Evolutionary conservation across 2,329 filamentous ascomycete genomes (phyloP).

Genomic region (Phialophora expanda): DNA sequence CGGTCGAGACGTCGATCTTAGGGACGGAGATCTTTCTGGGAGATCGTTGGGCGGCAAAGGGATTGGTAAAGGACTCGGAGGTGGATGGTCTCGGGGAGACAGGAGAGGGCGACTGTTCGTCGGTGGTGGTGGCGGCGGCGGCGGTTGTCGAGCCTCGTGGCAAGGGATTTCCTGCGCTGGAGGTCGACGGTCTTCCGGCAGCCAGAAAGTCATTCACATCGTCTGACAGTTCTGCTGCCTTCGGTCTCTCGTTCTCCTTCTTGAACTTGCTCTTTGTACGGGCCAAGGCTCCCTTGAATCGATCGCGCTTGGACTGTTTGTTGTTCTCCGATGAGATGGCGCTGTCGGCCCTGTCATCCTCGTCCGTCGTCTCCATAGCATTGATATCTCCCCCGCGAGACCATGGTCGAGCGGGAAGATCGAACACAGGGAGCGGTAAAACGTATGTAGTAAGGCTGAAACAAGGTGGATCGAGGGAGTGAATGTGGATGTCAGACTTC

Average conservation of each 20-base stretch:
- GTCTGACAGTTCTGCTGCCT: conserved; percentile 30
- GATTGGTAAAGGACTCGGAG: conserved; percentile 32
- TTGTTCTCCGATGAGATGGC: conserved; percentile 16
- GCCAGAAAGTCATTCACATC: conserved; percentile 39
- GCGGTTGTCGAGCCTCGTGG: conserved; percentile 8
- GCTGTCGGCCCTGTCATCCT: conserved; percentile 32
- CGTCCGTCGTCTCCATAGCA: conserved; percentile 32
- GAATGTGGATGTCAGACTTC: conserved; percentile 15
- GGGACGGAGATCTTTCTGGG: conserved; percentile 44
- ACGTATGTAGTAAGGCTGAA: conserved; percentile 19
- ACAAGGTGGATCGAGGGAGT: conserved; percentile 24
- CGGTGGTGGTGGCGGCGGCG: not conserved
- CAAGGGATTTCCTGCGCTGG: conserved; percentile 19
- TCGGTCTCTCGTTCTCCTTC: conserved; percentile 31
- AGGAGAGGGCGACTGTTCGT: conserved; percentile 13
- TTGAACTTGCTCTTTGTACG: conserved; percentile 39
- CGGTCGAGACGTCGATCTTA: conserved; percentile 45
- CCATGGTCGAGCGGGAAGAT: conserved; percentile 24
- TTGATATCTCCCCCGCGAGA: conserved; percentile 5
- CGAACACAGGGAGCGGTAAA: not conserved
- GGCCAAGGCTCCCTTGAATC: conserved; percentile 36
- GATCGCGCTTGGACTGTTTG: conserved; percentile 34
- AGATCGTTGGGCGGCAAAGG: conserved; percentile 31
- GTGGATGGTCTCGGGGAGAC: conserved; percentile 35
- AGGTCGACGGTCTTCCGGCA: conserved; percentile 33